phyloP scores from a whole-genome alignment of 768 basidiomycete genomes.

The Suillus cothurnatus region DNA sequence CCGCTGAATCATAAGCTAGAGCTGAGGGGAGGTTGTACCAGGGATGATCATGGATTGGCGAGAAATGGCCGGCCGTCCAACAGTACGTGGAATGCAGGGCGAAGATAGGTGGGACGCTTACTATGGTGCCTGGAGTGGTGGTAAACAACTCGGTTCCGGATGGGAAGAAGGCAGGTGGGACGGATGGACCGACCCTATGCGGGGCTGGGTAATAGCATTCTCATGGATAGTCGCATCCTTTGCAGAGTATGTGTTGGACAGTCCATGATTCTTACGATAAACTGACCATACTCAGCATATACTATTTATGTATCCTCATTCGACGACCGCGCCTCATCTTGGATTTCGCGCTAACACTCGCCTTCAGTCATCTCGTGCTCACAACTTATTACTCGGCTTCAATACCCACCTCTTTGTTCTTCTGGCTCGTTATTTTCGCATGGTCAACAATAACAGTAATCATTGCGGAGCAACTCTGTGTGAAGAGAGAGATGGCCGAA shows the following conservation, averaged over 20 bases:
- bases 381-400: slow-evolving; percentile 78
- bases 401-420: slow-evolving; percentile 88
- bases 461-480: slow-evolving; percentile 88
- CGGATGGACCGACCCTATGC: slow-evolving; percentile 70
- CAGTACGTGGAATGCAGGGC: slow-evolving; percentile 65
- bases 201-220: slow-evolving; percentile 89
- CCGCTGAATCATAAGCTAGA: not conserved
- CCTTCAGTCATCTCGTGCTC: slow-evolving; percentile 90
- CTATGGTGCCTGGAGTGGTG: slow-evolving; percentile 79
- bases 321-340: slow-evolving; percentile 92
- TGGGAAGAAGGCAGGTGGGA: slow-evolving; percentile 57
- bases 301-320: slow-evolving; percentile 84
- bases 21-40: slow-evolving; percentile 26
- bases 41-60: slow-evolving; percentile 98
- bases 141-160: slow-evolving; percentile 69
- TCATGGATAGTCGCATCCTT: slow-evolving; percentile 85
- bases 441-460: slow-evolving; percentile 77
- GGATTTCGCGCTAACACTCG: slow-evolving; percentile 89
- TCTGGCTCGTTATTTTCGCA: slow-evolving; percentile 79
- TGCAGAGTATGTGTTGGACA: slow-evolving; percentile 72
- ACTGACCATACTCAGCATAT: slow-evolving; percentile 45
- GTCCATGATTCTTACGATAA: slow-evolving; percentile 10
- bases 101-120: slow-evolving; percentile 67
- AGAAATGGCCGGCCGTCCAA: slow-evolving; percentile 87
- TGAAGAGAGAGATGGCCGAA: slow-evolving; percentile 87